Base-by-base conservation (phyloP, 1,139 yeast genomes). In the Debaryomyces udenii region DNA sequence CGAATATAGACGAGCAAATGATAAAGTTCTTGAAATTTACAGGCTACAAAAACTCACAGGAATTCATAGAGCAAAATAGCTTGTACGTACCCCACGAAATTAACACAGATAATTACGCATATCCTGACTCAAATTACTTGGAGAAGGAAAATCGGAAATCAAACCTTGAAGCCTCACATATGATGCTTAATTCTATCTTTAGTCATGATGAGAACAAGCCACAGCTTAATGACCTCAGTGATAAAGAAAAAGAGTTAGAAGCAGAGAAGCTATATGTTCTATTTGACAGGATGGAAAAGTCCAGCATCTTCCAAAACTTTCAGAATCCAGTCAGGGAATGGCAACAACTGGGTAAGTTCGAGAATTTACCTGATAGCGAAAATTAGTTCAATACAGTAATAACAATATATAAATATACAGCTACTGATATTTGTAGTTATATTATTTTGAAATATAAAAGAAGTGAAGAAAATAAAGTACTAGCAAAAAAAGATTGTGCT, bases 101-200 rank as follows among this genome's bases (percentile, higher is more conserved):
- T 15, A 55, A 62, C 42, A 28, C 58, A 26, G 32, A 38, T 1
- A 31, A 46, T 7, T 46, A 47, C 43, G 28, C 54, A 20, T 40
- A 53, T 35, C 62, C 62, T 18, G 27, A 36, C 11, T 18, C 33
- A 11, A 31, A 43, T 16, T 48, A 31, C 33, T 41, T 48, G 17
- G 41, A 40, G 24, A 96, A 44, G 15, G 23, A 33, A 7, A 34
- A 15, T 16, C 26, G 22, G 9, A 15, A 35, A 11, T 9, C 27
- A 10, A 96, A 96, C 69, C 84, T 88, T 56, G 96, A 89, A 75
- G 87, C 87, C 94, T 88, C 88, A 81, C 87, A 86, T 81, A 88
- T 88, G 81, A 96, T 88, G 66, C 80, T 88, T 59, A 96, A 87
- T 71, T 79, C 81, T 58, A 96, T 96, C 52, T 83, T 83, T 80